Conservation (phyloP, 352 stramenopile species). For the Phytophthora gonapodyides region DNA sequence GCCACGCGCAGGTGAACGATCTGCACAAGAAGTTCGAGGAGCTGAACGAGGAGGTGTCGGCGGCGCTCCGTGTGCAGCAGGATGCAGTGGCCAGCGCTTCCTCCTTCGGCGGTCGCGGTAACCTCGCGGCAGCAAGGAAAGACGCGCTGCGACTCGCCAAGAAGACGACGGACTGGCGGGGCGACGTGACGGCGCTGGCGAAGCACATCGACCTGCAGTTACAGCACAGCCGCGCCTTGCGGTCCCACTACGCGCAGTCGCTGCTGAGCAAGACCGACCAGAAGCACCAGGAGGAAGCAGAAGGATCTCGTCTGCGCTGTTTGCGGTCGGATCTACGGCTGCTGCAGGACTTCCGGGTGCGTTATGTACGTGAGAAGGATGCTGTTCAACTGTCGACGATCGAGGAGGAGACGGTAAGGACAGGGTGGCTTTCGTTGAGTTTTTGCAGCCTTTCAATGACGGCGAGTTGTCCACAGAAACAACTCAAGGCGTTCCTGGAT, state of each 20-base stretch:
- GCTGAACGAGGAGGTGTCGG: constrained; percentile 70
- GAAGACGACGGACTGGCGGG: constrained; percentile 68
- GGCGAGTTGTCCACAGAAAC: constrained; percentile 33
- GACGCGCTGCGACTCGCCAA: constrained; percentile 57
- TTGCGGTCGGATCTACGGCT: constrained; percentile 66
- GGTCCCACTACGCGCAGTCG: constrained; percentile 57
- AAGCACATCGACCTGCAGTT: constrained; percentile 81
- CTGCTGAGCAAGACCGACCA: constrained; percentile 50
- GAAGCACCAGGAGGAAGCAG: constrained; percentile 54
- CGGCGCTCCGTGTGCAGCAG: constrained; percentile 57
- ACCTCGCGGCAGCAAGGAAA: constrained; percentile 35
- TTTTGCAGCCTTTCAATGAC: not conserved
- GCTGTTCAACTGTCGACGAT: constrained; percentile 15
- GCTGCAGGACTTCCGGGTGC: constrained; percentile 66
- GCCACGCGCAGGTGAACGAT: constrained; percentile 55
- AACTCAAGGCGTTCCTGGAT: constrained; percentile 63
- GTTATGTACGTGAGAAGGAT: constrained; percentile 37
- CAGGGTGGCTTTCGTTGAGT: not conserved
- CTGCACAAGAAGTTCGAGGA: constrained; percentile 78
- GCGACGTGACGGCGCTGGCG: constrained; percentile 67
- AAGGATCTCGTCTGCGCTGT: constrained; percentile 51
- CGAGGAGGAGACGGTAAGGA: constrained; percentile 49
- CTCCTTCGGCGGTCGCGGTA: constrained; percentile 17
- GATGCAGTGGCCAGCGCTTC: constrained; percentile 41
- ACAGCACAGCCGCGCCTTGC: constrained; percentile 66